Conservation (phyloP, 192 early-diverging fungal genomes). For the Rhizophagus sp. region DNA sequence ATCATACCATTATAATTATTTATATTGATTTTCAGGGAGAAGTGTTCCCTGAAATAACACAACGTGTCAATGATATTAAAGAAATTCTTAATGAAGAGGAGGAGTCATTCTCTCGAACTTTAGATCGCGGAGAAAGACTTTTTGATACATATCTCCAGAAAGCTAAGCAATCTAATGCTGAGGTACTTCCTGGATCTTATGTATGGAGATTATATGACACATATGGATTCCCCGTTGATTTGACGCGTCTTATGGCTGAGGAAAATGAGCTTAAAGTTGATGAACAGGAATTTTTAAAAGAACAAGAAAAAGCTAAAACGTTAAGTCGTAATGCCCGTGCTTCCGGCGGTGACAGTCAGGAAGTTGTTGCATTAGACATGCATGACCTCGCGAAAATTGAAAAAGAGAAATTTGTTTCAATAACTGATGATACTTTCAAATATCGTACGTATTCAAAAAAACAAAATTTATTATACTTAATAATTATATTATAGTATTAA, state of each 20-base stretch:
- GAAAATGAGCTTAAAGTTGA: slow-evolving; percentile 86
- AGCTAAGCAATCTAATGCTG: slow-evolving; percentile 62
- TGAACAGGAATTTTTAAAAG: slow-evolving; percentile 77
- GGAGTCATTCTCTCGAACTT: slow-evolving; percentile 89
- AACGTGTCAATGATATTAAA: slow-evolving; percentile 81
- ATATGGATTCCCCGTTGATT: slow-evolving; percentile 97
- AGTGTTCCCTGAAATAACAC: slow-evolving; percentile 87
- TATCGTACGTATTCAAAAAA: slow-evolving; percentile 57
- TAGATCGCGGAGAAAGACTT: slow-evolving; percentile 95
- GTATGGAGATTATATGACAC: slow-evolving; percentile 99
- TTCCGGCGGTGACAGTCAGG: slow-evolving; percentile 51
- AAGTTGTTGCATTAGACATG: slow-evolving; percentile 81
- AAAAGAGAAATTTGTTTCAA: slow-evolving; percentile 65
- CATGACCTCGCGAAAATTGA: slow-evolving; percentile 89
- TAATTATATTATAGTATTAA: not conserved
- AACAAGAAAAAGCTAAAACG: slow-evolving; percentile 78
- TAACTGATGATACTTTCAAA: slow-evolving; percentile 87
- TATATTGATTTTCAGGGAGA: slow-evolving; percentile 55
- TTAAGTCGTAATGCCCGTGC: slow-evolving; percentile 61
- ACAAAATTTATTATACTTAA: not conserved
- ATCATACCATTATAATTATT: not conserved
- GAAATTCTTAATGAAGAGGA: slow-evolving; percentile 97
- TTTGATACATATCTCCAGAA: slow-evolving; percentile 77
- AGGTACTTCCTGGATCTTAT: slow-evolving; percentile 76
- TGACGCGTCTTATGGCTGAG: slow-evolving; percentile 98